Evolutionary conservation across 305 asterid genomes (phyloP).

Genomic region (Plantago coronopus): DNA sequence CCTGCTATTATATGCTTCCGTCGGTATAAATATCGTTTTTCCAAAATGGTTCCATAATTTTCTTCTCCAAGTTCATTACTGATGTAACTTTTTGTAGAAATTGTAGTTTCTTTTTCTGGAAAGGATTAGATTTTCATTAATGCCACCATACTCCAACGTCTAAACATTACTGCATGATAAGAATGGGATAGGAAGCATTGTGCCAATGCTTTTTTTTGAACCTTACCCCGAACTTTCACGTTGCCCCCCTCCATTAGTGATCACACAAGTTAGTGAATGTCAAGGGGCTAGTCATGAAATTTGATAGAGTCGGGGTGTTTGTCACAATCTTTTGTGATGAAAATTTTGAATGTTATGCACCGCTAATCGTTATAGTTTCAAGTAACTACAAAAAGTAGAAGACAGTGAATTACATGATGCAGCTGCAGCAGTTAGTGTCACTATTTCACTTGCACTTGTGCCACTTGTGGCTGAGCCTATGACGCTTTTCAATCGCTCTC

Average conservation of each 20-base stretch:
- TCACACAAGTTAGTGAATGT: background rate
- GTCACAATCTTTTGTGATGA: background rate
- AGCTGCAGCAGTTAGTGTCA: slow-evolving; percentile 80
- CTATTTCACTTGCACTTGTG: slow-evolving; percentile 55
- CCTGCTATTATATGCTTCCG: background rate
- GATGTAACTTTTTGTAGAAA: background rate
- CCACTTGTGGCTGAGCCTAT: slow-evolving; percentile 67
- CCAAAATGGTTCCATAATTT: background rate
- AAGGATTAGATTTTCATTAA: too few relatives aligned
- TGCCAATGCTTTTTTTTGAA: too few relatives aligned
- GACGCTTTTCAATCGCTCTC: slow-evolving; percentile 60
- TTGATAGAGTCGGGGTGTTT: background rate
- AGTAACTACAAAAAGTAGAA: background rate
- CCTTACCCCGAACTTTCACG: too few relatives aligned
- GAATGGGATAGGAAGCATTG: too few relatives aligned
- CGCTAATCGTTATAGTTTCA: background rate
- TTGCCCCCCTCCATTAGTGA: too few relatives aligned
- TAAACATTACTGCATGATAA: too few relatives aligned
- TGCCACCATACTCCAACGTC: too few relatives aligned
- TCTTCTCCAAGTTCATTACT: background rate
- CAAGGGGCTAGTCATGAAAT: background rate
- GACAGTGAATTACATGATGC: slow-evolving; percentile 53
- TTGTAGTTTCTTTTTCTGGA: too few relatives aligned
- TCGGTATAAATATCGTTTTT: background rate
- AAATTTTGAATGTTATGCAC: background rate